phyloP scores from a whole-genome alignment of 352 stramenopile genomes.

The Pythium vanterpoolii region DNA sequence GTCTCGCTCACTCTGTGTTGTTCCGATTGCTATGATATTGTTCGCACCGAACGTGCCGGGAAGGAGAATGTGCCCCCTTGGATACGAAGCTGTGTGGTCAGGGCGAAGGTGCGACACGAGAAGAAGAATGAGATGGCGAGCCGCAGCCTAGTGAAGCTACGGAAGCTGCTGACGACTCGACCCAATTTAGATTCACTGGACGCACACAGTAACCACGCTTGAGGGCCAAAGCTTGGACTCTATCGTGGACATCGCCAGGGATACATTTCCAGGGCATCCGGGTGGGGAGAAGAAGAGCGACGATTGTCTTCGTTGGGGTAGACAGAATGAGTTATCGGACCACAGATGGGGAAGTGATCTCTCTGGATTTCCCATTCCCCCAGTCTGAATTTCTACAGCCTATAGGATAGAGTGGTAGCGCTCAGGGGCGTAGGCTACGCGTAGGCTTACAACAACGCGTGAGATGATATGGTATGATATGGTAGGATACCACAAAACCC shows the following conservation, averaged over 20 bases:
- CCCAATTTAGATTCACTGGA: neutral
- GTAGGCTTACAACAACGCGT: conserved; percentile 7
- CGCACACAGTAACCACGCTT: no score
- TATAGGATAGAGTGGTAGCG: neutral
- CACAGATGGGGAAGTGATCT: neutral
- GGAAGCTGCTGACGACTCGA: neutral
- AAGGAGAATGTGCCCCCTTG: neutral
- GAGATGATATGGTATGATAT: no score
- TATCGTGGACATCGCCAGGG: no score
- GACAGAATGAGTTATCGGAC: neutral
- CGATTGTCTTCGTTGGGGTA: neutral
- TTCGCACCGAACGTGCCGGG: neutral
- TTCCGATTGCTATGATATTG: neutral
- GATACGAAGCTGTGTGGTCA: neutral
- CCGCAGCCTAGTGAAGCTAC: no score
- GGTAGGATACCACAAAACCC: neutral
- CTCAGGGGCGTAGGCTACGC: conserved; percentile 1
- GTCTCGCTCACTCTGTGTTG: neutral
- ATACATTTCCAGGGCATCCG: no score
- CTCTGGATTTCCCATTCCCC: neutral
- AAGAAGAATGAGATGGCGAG: neutral
- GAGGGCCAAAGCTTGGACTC: no score
- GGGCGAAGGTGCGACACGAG: neutral
- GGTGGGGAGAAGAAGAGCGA: neutral
- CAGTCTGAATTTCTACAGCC: no score